Conservation (phyloP, 2,329 filamentous ascomycete genomes). For the Fonsecaea monophora region DNA sequence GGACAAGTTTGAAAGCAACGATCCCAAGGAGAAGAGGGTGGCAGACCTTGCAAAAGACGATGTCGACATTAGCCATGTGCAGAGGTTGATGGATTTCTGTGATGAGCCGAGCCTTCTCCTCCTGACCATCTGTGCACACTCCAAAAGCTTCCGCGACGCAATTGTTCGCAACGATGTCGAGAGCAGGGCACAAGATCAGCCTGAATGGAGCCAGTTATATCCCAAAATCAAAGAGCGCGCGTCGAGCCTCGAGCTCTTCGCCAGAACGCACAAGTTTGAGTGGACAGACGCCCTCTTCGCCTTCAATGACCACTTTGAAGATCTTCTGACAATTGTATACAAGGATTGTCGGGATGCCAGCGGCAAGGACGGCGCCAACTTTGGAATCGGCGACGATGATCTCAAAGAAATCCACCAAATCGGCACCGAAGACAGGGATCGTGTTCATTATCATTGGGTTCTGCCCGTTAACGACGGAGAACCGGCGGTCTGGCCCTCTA, state of each 20-base stretch:
- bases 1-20: slow-evolving; percentile 1
- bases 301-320: slow-evolving; percentile 17
- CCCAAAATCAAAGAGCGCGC: slow-evolving; percentile 15
- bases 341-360: slow-evolving; percentile 5
- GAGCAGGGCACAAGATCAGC: slow-evolving; percentile 7
- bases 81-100: slow-evolving; percentile 21
- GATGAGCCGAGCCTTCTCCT: slow-evolving; percentile 21
- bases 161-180: slow-evolving; percentile 14
- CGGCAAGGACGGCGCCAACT: slow-evolving; percentile 8
- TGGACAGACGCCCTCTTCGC: slow-evolving; percentile 18
- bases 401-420: slow-evolving; percentile 18
- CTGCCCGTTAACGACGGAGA: slow-evolving; percentile 7
- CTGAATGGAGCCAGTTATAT: slow-evolving; percentile 21
- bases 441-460: slow-evolving; percentile 27
- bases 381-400: slow-evolving; percentile 26
- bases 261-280: slow-evolving; percentile 20
- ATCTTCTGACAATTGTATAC: slow-evolving; percentile 19
- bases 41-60: slow-evolving; percentile 14
- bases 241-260: slow-evolving; percentile 35
- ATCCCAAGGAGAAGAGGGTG: slow-evolving; percentile 3
- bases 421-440: slow-evolving; percentile 4
- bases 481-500: slow-evolving; percentile 7
- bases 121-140: slow-evolving; percentile 34
- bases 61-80: slow-evolving; percentile 10
- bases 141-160: slow-evolving; percentile 26